phyloP scores from a whole-genome alignment of 441 rosid genomes.

The Capsella rubella region DNA sequence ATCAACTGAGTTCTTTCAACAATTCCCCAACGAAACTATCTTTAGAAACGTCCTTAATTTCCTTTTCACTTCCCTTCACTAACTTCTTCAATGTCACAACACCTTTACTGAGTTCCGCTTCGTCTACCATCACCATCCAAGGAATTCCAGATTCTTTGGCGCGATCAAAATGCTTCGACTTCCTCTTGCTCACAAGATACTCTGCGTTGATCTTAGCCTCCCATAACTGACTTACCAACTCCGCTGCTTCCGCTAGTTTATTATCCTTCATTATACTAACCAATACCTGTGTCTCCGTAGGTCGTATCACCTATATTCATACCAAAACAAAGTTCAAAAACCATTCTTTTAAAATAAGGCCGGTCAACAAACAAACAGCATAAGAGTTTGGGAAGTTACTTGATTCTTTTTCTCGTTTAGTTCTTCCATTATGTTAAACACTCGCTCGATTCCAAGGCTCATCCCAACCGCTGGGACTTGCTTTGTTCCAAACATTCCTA shows the following conservation, averaged over 20 bases:
- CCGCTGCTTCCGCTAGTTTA: conserved; percentile 59
- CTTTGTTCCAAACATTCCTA: conserved; percentile 86
- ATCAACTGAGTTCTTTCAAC: conserved; percentile 36
- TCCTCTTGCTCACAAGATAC: conserved; percentile 63
- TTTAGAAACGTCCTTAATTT: conserved; percentile 48
- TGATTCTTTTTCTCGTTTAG: conserved; percentile 55
- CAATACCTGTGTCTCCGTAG: conserved; percentile 81
- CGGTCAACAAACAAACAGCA: not conserved
- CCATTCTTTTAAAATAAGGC: not conserved
- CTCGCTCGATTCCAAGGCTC: conserved; percentile 94
- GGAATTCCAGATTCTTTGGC: conserved; percentile 29
- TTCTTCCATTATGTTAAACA: conserved; percentile 89
- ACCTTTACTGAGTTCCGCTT: conserved; percentile 63
- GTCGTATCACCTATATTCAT: conserved; percentile 55
- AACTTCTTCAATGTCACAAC: conserved; percentile 68
- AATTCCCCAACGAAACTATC: conserved; percentile 53
- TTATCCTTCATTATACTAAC: conserved; percentile 60
- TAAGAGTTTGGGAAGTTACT: conserved; percentile 46
- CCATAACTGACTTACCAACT: conserved; percentile 75
- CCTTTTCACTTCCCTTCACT: conserved; percentile 59
- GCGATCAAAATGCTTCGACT: conserved; percentile 57
- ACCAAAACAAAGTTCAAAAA: not conserved
- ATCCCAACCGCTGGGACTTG: conserved; percentile 97
- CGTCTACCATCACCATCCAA: conserved; percentile 83
- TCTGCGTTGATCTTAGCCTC: conserved; percentile 69